Conservation (phyloP, 495 filamentous ascomycete species). For the Glarea lozoyensis region DNA sequence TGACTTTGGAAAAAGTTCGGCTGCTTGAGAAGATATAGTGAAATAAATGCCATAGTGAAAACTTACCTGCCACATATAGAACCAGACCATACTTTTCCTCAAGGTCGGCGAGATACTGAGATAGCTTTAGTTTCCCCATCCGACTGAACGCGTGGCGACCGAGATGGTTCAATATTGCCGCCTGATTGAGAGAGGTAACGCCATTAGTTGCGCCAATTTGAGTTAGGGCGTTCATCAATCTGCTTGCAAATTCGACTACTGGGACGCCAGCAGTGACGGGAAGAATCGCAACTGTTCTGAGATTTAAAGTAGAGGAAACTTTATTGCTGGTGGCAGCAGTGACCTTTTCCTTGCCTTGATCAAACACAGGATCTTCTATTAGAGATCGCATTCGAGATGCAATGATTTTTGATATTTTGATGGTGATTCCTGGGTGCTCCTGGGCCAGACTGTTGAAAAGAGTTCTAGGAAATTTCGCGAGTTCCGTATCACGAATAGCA, state of each 20-base stretch:
- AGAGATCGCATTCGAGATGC: constrained; percentile 87
- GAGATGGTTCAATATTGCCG: constrained; percentile 86
- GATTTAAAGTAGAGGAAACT: constrained; percentile 78
- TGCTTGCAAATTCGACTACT: constrained; percentile 87
- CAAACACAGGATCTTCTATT: constrained; percentile 70
- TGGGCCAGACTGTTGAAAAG: constrained; percentile 95
- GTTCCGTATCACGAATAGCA: constrained; percentile 91
- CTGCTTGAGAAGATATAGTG: constrained; percentile 1
- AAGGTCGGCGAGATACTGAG: constrained; percentile 91
- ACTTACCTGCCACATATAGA: constrained; percentile 81
- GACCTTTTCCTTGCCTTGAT: constrained; percentile 42
- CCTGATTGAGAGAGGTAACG: constrained; percentile 87
- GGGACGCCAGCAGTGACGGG: constrained; percentile 88
- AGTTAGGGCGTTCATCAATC: constrained; percentile 75
- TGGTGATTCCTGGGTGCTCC: constrained; percentile 96
- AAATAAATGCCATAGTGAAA: background rate
- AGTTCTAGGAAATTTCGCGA: constrained; percentile 92
- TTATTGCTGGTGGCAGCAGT: constrained; percentile 52
- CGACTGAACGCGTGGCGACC: constrained; percentile 92
- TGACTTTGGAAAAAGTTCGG: constrained; percentile 20
- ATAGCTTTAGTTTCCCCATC: constrained; percentile 94
- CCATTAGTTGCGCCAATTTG: constrained; percentile 85
- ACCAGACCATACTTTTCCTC: constrained; percentile 97
- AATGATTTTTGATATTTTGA: constrained; percentile 98
- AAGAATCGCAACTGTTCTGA: constrained; percentile 85